Evolutionary conservation across 1,139 yeast genomes (phyloP), one percentile per base, ranked within the genome.

Genomic region (Kodamaea derodonti): DNA sequence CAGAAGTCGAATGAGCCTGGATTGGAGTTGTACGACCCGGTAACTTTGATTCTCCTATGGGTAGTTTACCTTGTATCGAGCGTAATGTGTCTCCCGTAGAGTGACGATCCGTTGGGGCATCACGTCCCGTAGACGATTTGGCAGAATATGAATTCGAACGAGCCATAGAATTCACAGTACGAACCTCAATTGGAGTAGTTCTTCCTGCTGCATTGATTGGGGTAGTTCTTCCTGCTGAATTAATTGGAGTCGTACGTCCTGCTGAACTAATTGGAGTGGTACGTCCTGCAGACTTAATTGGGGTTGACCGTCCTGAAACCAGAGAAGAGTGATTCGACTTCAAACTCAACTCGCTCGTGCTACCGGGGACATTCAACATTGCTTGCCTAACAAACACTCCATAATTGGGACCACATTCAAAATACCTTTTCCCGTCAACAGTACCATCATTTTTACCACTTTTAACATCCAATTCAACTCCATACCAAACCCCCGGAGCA

Each of bases 371-470:
- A 9, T 18, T 18, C 6, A 29, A 23, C 30, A 18, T 10, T 51
- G 48, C 29, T 27, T 75, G 71, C 28, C 77, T 64, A 2, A 77
- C 80, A 54, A 82, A 82, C 2, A 80, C 54, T 0, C 97, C 97
- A 52, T 73, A 72, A 12, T 62, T 61, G 17, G 51, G 43, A 11
- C 48, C 47, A 27, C 86, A 72, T 2, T 65, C 58, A 46, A 90
- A 90, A 54, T 88, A 86, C 31, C 65, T 47, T 0, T 60, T 58
- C 0, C 86, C 94, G 20, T 77, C 65, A 1, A 88, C 76, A 1
- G 80, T 61, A 0, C 97, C 97, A 49, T 88, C 76, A 48, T 90
- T 87, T 56, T 81, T 84, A 1, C 97, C 97, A 0, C 51, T 51
- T 0, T 83, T 75, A 11, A 62, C 61, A 20, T 74, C 77, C 24